Percentiles rank a stretch among this genome's conserved stretches.
These are phyloP conservation scores for Botrytis aclada DNA, from an alignment of 2,329 filamentous ascomycete species.

Conservation along the genomic window DNA sequence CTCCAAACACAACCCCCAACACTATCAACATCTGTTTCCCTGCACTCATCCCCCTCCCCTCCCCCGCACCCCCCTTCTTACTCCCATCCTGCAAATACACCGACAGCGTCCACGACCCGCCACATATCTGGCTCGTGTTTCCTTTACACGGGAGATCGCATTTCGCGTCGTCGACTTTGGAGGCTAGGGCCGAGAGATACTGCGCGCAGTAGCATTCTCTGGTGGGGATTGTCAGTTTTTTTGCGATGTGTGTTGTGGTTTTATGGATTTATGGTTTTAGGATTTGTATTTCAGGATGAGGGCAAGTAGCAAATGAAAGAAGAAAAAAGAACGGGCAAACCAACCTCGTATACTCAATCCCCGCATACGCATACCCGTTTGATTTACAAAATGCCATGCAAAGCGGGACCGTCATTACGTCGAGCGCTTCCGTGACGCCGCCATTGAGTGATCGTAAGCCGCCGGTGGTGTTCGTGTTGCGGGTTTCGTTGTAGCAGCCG, in stretches of 20 bases:
- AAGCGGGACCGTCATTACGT: constrained; percentile 30
- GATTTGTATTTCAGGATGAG: too few species aligned
- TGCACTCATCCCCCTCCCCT: too few species aligned
- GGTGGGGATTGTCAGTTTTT: neutral
- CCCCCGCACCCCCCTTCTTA: neutral
- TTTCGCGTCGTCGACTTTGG: neutral
- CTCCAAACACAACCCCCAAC: constrained; percentile 1
- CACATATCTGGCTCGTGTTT: constrained; percentile 13
- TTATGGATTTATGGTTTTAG: too few species aligned
- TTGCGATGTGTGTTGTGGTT: too few species aligned
- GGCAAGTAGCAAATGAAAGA: neutral
- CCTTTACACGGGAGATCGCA: constrained; percentile 15
- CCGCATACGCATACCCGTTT: constrained; percentile 28
- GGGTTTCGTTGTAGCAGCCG: constrained; percentile 14
- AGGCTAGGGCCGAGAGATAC: neutral
- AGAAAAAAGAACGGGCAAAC: neutral
- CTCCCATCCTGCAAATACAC: neutral
- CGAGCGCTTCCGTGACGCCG: constrained; percentile 13
- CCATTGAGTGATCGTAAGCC: constrained; percentile 8
- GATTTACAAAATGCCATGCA: constrained; percentile 29
- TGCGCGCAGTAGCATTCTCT: constrained; percentile 18
- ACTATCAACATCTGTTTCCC: neutral
- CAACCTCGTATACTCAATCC: constrained; percentile 35
- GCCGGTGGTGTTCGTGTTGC: neutral
- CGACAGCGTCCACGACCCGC: constrained; percentile 9